Evolutionary conservation across 2,329 filamentous ascomycete genomes (phyloP).

Genomic region (Apiospora rasikravindrae): DNA sequence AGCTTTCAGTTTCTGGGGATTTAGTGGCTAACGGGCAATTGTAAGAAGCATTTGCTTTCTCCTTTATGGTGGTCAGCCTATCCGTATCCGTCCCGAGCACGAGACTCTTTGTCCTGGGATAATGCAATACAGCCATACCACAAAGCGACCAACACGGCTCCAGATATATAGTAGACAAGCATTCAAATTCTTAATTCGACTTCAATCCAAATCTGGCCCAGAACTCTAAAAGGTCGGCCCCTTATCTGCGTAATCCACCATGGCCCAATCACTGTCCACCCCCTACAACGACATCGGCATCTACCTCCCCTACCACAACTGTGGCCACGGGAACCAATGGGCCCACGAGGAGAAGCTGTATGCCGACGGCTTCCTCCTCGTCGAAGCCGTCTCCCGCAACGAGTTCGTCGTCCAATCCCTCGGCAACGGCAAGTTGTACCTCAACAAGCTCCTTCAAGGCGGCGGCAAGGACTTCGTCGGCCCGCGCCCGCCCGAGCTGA

Average conservation of each 20-base stretch:
- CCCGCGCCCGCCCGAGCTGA: background rate
- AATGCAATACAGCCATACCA: too few relatives aligned
- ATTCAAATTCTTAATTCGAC: too few relatives aligned
- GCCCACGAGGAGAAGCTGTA: background rate
- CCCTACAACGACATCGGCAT: background rate
- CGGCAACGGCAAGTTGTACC: background rate
- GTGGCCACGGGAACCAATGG: background rate
- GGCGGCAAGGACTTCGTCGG: background rate
- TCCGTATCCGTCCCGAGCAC: background rate
- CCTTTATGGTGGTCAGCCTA: background rate
- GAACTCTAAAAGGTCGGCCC: too few relatives aligned
- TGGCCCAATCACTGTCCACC: background rate
- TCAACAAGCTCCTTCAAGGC: background rate
- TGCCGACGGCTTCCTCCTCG: background rate
- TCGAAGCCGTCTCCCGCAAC: background rate
- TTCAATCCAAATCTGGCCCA: too few relatives aligned
- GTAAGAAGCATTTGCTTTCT: background rate
- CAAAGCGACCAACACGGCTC: too few relatives aligned
- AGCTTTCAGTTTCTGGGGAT: too few relatives aligned
- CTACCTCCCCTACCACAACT: background rate
- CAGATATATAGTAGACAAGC: too few relatives aligned
- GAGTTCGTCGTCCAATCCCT: conserved; percentile 7
- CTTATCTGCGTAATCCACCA: background rate
- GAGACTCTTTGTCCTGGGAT: background rate
- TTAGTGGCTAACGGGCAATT: background rate